Evolutionary conservation across 1,284 basidiomycete species (phyloP).

Genomic region (Leccinum pachyderme): DNA sequence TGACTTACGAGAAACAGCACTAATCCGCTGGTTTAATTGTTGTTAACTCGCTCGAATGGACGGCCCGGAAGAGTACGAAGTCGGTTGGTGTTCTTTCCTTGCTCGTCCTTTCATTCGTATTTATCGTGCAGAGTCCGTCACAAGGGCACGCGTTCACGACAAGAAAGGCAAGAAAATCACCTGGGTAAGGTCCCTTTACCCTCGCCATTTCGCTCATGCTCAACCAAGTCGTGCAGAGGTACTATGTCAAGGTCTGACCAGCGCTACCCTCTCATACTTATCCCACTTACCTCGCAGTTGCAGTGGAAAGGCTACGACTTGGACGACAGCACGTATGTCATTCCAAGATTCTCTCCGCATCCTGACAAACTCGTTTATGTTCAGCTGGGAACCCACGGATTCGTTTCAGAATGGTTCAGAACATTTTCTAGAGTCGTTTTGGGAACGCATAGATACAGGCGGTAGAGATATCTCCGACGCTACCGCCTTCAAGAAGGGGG

Average conservation of each 20-base stretch:
- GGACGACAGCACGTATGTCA: slow-evolving; percentile 66
- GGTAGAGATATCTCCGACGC: slow-evolving; percentile 52
- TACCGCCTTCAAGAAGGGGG: slow-evolving; percentile 50
- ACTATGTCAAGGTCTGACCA: slow-evolving; percentile 56
- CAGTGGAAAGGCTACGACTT: slow-evolving; percentile 68
- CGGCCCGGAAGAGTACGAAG: slow-evolving; percentile 54
- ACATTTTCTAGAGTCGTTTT: slow-evolving; percentile 57
- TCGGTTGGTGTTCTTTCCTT: slow-evolving; percentile 47
- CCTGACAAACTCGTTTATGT: slow-evolving; percentile 8
- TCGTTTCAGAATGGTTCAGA: slow-evolving; percentile 59
- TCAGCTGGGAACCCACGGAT: slow-evolving; percentile 66
- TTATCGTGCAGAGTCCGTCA: slow-evolving; percentile 47
- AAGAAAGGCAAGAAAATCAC: slow-evolving; percentile 42
- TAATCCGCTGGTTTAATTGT: not conserved
- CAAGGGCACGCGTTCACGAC: slow-evolving; percentile 46
- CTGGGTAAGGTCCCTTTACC: slow-evolving; percentile 40
- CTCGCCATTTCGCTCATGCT: slow-evolving; percentile 19
- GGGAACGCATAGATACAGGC: slow-evolving; percentile 50
- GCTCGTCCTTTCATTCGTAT: not conserved
- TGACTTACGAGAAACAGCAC: not conserved
- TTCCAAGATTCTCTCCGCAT: not conserved
- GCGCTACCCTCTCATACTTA: not conserved
- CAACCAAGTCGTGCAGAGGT: slow-evolving; percentile 43
- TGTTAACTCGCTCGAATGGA: slow-evolving; percentile 22
- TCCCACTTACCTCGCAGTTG: slow-evolving; percentile 5